phyloP scores from a whole-genome alignment of 192 early-diverging fungal species.

The Entomortierella beljakovae region DNA sequence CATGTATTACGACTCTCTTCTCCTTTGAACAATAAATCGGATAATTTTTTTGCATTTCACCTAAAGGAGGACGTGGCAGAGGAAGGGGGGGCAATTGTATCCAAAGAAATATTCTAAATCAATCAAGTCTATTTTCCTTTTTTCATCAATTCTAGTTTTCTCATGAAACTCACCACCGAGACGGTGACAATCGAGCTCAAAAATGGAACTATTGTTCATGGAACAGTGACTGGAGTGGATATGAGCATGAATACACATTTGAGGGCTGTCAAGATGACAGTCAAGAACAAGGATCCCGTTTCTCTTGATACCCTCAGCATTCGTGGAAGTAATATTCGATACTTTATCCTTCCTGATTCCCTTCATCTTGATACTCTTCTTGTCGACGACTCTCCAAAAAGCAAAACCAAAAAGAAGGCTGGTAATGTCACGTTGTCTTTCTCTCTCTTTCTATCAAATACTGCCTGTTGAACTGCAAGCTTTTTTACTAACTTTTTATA shows the following conservation, averaged over 20 bases:
- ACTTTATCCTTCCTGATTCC: constrained; percentile 96
- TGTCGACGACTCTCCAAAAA: constrained; percentile 95
- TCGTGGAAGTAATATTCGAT: constrained; percentile 95
- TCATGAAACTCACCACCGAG: constrained; percentile 98
- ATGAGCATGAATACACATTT: constrained; percentile 99
- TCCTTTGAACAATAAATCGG: too few relatives aligned
- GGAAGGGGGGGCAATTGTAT: too few relatives aligned
- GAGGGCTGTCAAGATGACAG: constrained; percentile 98
- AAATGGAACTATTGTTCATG: constrained; percentile 97
- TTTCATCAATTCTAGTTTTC: constrained; percentile 73
- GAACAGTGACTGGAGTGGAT: constrained; percentile 95
- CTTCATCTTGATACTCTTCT: constrained; percentile 95
- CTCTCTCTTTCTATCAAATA: background rate
- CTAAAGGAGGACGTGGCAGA: too few relatives aligned
- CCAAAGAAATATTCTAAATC: too few relatives aligned
- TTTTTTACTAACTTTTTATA: background rate
- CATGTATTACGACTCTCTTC: too few relatives aligned
- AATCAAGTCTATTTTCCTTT: background rate
- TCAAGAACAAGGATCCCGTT: constrained; percentile 91
- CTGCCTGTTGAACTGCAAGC: background rate
- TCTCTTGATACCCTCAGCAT: constrained; percentile 93
- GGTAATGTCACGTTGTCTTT: constrained; percentile 32
- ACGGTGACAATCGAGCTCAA: constrained; percentile 99
- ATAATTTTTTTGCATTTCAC: too few relatives aligned
- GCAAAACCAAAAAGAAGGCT: constrained; percentile 90